A percentile compares a stretch with the other conserved stretches of the same genome.
phyloP scores from a whole-genome alignment of 805 yeast genomes.

The Kluyveromyces starmeri region DNA sequence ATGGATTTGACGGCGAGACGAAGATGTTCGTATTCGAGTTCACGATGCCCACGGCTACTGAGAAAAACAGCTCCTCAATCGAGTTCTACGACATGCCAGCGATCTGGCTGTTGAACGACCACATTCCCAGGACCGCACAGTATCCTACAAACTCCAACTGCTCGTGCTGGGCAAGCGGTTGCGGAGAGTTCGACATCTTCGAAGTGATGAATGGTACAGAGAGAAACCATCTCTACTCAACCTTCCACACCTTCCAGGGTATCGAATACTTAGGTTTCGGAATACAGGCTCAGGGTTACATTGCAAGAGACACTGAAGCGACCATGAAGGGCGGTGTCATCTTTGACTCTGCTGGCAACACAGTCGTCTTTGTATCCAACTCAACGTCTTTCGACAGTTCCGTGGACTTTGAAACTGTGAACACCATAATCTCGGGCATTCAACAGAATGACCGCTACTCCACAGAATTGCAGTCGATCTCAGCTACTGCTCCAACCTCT shows the following conservation, averaged over 20 bases:
- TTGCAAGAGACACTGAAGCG: conserved; percentile 41
- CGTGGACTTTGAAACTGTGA: conserved; percentile 37
- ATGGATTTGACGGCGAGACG: conserved; percentile 57
- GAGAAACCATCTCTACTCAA: conserved; percentile 46
- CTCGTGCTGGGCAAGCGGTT: conserved; percentile 70
- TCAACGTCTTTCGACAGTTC: conserved; percentile 39
- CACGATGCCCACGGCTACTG: conserved; percentile 50
- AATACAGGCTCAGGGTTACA: conserved; percentile 45
- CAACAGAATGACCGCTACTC: conserved; percentile 24
- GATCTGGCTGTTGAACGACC: conserved; percentile 66
- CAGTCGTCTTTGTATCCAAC: conserved; percentile 52
- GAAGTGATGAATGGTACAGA: conserved; percentile 63
- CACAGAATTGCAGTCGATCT: conserved; percentile 27
- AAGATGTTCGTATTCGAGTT: conserved; percentile 71
- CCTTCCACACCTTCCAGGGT: conserved; percentile 66
- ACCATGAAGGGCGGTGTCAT: conserved; percentile 66
- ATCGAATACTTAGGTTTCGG: conserved; percentile 55
- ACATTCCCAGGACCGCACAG: conserved; percentile 68
- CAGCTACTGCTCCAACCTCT: conserved; percentile 31
- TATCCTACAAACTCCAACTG: conserved; percentile 48
- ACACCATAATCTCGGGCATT: conserved; percentile 36
- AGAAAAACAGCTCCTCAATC: conserved; percentile 28
- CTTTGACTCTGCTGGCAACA: conserved; percentile 52
- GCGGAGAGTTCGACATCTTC: conserved; percentile 73
- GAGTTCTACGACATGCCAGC: conserved; percentile 56